Evolutionary conservation across 805 yeast genomes (phyloP).

Genomic region (Nakazawaea ambrosiae): DNA sequence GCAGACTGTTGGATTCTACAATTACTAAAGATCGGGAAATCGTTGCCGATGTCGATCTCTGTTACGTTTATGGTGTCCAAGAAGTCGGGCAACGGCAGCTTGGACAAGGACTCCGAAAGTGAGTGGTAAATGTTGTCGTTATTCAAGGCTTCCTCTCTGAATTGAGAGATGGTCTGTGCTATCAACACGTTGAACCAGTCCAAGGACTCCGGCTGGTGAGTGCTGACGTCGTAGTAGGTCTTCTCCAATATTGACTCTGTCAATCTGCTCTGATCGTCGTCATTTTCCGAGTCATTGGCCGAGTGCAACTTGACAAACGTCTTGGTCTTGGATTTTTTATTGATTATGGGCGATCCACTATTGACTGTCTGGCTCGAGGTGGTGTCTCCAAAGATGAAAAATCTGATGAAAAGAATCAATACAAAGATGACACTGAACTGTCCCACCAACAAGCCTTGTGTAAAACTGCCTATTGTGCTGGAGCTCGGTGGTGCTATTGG

Average conservation of each 20-base stretch:
- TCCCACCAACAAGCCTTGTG: slow-evolving; percentile 69
- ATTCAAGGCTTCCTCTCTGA: slow-evolving; percentile 80
- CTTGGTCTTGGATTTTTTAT: slow-evolving; percentile 19
- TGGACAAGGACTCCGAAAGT: slow-evolving; percentile 56
- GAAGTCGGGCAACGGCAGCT: slow-evolving; percentile 69
- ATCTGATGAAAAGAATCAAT: slow-evolving; percentile 58
- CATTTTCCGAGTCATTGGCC: slow-evolving; percentile 23
- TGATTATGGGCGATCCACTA: slow-evolving; percentile 24
- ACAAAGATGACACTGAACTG: slow-evolving; percentile 65
- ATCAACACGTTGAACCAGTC: slow-evolving; percentile 96
- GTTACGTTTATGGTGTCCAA: slow-evolving; percentile 72
- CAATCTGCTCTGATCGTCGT: slow-evolving; percentile 22
- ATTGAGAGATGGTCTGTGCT: slow-evolving; percentile 84
- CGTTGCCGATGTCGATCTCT: slow-evolving; percentile 90
- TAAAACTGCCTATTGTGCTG: slow-evolving; percentile 51
- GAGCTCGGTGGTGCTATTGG: background rate
- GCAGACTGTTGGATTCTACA: slow-evolving; percentile 69
- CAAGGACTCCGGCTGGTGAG: slow-evolving; percentile 81
- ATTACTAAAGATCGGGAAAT: slow-evolving; percentile 90
- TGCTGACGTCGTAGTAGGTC: slow-evolving; percentile 84
- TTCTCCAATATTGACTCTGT: slow-evolving; percentile 62
- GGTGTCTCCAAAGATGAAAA: slow-evolving; percentile 70
- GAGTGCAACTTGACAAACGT: slow-evolving; percentile 15
- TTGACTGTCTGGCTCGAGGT: slow-evolving; percentile 17
- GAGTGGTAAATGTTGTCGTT: slow-evolving; percentile 82